These are phyloP conservation scores for Fagus sylvatica DNA, from an alignment of 306 rosid species.

Conservation along the genomic window DNA sequence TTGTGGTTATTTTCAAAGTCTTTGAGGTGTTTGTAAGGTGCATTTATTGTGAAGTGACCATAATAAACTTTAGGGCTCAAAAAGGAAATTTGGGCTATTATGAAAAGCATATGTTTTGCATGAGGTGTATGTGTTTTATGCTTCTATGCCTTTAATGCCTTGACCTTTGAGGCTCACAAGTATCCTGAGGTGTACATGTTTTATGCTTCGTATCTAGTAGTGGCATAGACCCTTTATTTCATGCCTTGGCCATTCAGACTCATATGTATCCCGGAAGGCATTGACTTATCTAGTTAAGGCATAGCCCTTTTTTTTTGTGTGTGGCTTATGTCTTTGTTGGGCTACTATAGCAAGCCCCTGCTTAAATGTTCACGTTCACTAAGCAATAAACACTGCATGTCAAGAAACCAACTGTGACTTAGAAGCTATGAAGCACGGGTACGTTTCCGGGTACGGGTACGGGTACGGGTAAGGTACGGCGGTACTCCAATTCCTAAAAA, in stretches of 20 bases:
- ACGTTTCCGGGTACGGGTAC: no score
- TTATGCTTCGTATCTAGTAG: no score
- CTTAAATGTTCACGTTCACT: neutral
- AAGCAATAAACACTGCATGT: neutral
- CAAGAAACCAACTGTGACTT: neutral
- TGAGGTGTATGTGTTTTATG: neutral
- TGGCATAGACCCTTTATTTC: neutral
- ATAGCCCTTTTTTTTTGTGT: neutral
- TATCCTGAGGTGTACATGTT: neutral
- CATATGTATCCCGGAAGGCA: neutral
- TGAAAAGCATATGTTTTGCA: no score
- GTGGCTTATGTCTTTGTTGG: neutral
- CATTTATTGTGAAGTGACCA: neutral
- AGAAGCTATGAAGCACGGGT: no score
- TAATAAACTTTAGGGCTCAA: neutral
- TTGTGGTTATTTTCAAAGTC: neutral
- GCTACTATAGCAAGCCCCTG: neutral
- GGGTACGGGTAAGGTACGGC: no score
- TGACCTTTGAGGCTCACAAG: neutral
- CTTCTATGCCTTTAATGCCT: neutral
- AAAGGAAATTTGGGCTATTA: neutral
- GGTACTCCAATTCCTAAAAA: no score
- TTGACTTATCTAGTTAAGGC: neutral
- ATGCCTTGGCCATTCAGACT: neutral
- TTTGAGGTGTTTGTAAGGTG: neutral